Conservation (phyloP, 2,329 filamentous ascomycete species). For the Macrophomina tecta region DNA sequence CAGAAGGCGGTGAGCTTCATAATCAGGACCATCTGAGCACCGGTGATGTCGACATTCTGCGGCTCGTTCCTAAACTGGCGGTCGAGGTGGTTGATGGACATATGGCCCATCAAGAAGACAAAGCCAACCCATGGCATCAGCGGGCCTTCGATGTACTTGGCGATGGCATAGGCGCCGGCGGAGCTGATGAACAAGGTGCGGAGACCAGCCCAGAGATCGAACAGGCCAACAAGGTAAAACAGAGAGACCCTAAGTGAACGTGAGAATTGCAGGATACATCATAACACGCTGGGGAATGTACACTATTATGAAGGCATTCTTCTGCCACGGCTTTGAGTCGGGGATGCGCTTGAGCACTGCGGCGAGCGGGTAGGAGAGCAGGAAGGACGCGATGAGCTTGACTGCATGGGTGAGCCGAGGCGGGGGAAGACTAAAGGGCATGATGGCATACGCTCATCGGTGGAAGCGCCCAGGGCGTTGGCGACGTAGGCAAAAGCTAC, state of each 20-base stretch:
- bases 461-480: conserved; percentile 64
- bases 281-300: conserved; percentile 47
- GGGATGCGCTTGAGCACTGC: conserved; percentile 88
- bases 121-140: conserved; percentile 99
- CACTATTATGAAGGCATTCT: conserved; percentile 87
- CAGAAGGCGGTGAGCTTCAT: conserved; percentile 98
- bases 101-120: conserved; percentile 91
- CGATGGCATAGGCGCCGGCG: conserved; percentile 80
- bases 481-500: conserved; percentile 67
- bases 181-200: conserved; percentile 81
- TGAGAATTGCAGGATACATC: conserved; percentile 24
- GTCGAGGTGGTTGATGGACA: conserved; percentile 86
- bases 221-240: conserved; percentile 93
- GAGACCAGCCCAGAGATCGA: conserved; percentile 87
- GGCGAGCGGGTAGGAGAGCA: conserved; percentile 90
- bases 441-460: conserved; percentile 65
- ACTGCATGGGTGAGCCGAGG: conserved; percentile 60
- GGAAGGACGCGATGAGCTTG: conserved; percentile 88
- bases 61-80: conserved; percentile 75
- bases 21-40: conserved; percentile 95
- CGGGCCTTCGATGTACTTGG: conserved; percentile 80
- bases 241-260: conserved; percentile 66
- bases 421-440: not conserved
- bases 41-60: conserved; percentile 81
- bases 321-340: conserved; percentile 79